These are phyloP conservation scores for Tylopilus intermedius DNA, from an alignment of 768 basidiomycete species.

Conservation along the genomic window DNA sequence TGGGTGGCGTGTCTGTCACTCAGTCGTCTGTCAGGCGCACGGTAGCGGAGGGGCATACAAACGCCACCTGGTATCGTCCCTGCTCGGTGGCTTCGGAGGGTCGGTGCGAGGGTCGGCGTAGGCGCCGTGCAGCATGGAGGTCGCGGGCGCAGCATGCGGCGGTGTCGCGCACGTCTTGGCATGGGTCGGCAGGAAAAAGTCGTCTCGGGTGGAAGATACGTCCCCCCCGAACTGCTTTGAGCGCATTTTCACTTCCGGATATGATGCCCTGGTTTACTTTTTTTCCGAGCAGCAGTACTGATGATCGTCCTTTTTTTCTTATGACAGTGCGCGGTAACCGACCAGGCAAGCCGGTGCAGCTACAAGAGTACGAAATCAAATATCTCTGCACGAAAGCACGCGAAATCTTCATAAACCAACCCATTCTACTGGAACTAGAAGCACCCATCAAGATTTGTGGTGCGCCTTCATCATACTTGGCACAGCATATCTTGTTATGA, in stretches of 20 bases:
- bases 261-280: background rate
- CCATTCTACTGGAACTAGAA: conserved; percentile 94
- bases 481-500: conserved; percentile 14
- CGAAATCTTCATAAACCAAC: conserved; percentile 99
- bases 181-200: conserved; percentile 9
- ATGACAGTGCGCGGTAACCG: conserved; percentile 90
- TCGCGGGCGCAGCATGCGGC: conserved; percentile 12
- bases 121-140: conserved; percentile 5
- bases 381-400: conserved; percentile 97
- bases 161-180: conserved; percentile 7
- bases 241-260: background rate
- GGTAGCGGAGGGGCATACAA: background rate
- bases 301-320: conserved; percentile 14
- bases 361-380: conserved; percentile 99
- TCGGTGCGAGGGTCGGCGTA: conserved; percentile 3
- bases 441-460: conserved; percentile 99
- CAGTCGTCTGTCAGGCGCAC: conserved; percentile 12
- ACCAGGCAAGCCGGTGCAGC: conserved; percentile 95
- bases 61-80: background rate
- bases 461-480: conserved; percentile 36
- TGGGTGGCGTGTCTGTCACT: conserved; percentile 43
- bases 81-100: background rate
- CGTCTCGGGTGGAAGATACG: background rate
- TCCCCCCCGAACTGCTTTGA: background rate
- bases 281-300: conserved; percentile 13